Evolutionary conservation across 2,329 filamentous ascomycete genomes (phyloP).

Genomic region (Fusarium pseudocircinatum): DNA sequence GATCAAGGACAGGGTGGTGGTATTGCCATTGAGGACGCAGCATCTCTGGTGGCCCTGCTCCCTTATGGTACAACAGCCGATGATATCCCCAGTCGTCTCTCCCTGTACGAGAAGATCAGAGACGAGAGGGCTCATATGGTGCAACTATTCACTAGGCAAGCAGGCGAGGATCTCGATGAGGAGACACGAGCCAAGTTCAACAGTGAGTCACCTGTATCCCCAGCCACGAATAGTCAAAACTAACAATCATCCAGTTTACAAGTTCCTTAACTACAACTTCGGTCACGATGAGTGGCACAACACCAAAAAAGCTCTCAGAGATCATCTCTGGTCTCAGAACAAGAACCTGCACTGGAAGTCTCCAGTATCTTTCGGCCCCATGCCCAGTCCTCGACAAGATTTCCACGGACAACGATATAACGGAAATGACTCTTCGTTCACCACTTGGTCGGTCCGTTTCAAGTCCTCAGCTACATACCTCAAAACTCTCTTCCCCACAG

Average conservation of each 20-base stretch:
- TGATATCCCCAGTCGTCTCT: constrained; percentile 64
- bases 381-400: constrained; percentile 34
- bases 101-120: constrained; percentile 67
- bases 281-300: constrained; percentile 35
- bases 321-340: constrained; percentile 24
- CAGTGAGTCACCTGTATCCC: constrained; percentile 48
- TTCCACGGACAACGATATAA: not conserved
- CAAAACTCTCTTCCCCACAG: constrained; percentile 57
- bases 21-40: constrained; percentile 75
- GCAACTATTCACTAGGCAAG: constrained; percentile 65
- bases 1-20: constrained; percentile 53
- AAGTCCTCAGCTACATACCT: constrained; percentile 60
- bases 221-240: rapidly evolving
- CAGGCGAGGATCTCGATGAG: constrained; percentile 58
- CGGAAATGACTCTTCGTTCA: constrained; percentile 47
- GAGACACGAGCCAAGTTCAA: constrained; percentile 47
- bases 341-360: constrained; percentile 19
- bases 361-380: constrained; percentile 38
- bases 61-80: constrained; percentile 53
- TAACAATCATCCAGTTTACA: not conserved
- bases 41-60: constrained; percentile 66
- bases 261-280: constrained; percentile 32
- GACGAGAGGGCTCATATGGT: constrained; percentile 66
- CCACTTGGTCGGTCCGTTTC: constrained; percentile 59
- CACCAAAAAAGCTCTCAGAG: constrained; percentile 19